Percentiles rank a stretch among this genome's conserved stretches.
Evolutionary conservation across 192 early-diverging fungal species (phyloP).

Genomic region (Diversispora eburnea): DNA sequence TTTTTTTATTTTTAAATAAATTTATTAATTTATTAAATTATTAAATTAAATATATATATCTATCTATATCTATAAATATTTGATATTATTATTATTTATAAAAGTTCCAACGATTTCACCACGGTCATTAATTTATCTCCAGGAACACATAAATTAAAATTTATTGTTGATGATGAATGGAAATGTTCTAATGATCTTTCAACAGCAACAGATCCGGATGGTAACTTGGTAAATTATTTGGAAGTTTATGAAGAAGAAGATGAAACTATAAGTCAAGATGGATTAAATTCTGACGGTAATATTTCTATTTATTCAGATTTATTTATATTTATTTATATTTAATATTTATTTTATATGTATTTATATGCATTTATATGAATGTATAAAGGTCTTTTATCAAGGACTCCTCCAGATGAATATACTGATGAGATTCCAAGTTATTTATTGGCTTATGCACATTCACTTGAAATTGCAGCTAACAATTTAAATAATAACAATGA

Average conservation of each 20-base stretch:
- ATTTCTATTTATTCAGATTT: not conserved
- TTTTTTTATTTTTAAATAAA: not conserved
- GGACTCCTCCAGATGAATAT: slow-evolving; percentile 38
- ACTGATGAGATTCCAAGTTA: slow-evolving; percentile 35
- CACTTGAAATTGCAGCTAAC: not conserved
- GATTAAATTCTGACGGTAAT: slow-evolving; percentile 27
- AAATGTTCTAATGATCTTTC: slow-evolving; percentile 88
- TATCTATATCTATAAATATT: too few relatives aligned
- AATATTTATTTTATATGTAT: not conserved
- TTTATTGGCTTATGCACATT: slow-evolving; percentile 29
- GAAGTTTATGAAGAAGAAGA: slow-evolving; percentile 76
- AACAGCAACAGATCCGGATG: slow-evolving; percentile 88
- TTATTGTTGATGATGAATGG: slow-evolving; percentile 99
- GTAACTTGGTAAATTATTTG: slow-evolving; percentile 94
- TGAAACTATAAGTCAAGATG: slow-evolving; percentile 36
- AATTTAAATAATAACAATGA: not conserved
- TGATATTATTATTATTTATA: not conserved
- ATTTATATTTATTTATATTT: not conserved
- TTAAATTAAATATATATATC: not conserved
- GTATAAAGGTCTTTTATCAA: slow-evolving; percentile 14
- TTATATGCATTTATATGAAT: not conserved
- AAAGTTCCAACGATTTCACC: slow-evolving; percentile 71
- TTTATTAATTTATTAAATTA: not conserved
- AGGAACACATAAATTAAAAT: slow-evolving; percentile 94
- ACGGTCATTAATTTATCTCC: slow-evolving; percentile 84